Evolutionary conservation across 495 filamentous ascomycete genomes (phyloP), one percentile per base, ranked within the genome.

Genomic region (Talaromyces liani): DNA sequence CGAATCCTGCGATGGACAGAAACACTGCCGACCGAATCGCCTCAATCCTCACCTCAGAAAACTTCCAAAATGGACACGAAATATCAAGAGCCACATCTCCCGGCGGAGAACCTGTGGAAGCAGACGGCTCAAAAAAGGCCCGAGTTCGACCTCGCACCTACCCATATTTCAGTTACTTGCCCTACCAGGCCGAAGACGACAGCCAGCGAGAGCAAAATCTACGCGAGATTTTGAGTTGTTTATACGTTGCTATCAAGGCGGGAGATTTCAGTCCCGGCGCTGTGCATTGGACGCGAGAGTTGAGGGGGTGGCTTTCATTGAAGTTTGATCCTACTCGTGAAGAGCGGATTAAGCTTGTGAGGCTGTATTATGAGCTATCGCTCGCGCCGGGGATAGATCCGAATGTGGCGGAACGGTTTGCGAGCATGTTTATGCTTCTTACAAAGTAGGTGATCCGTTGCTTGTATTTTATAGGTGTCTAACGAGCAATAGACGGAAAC

Each of bases 261-360:
- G 92, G 96, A 36, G 95, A 99, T 73, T 98, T 98, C 74, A 84
- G 88, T 59, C 90, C 94, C 0, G 95, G 94, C 16, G 94, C 94
- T 12, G 82, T 96, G 22, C 93, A 98, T 75, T 99, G 95, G 95
- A 97, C 94, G 61, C 86, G 94, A 67, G 93, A 98, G 81, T 86
- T 99, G 22, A 84, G 91, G 70, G 92, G 89, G 76, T 99, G 94
- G 95, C 80, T 99, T 25, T 88, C 88, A 8, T 84, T 98, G 70
- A 99, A 99, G 77, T 99, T 97, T 71, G 95, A 98, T 76, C 90
- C 94, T 63, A 91, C 92, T 53, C 83, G 88, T 61, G 86, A 86
- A 64, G 87, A 93, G 53, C 82, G 94, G 58, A 85, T 92, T 63
- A 91, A 85, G 72, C 87, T 99, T 24, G 89, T 92, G 18, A 90